Evolutionary conservation across 176 grass and related monocot genomes (phyloP), one percentile per base, ranked within the genome.

Genomic region (Ensete glaucum): DNA sequence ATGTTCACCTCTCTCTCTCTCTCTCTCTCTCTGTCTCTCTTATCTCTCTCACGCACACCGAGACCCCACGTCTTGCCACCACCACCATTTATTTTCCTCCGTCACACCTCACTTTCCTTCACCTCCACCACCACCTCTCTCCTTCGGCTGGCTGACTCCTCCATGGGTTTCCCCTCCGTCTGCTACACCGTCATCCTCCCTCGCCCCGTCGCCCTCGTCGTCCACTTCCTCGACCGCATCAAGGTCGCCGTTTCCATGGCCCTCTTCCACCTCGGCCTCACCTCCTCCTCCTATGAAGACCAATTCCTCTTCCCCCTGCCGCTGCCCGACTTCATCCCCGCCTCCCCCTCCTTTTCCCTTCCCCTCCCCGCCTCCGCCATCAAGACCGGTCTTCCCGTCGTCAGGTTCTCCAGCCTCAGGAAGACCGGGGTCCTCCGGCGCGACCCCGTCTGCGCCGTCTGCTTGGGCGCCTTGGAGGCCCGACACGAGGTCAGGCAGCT

Each of bases 141-240:
- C 34, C 34, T 43, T 4, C 3, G 0, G 2, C 34, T 43, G 34
- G 34, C 34, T 43, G 34, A 6, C 3, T 9, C 25, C 25, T 10
- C 6, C 73, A 62, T 64, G 74, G 74, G 74, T 3, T 77, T 77
- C 74, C 74, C 74, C 50, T 60, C 74, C 11, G 59, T 77, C 11
- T 77, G 59, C 34, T 77, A 77, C 57, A 64, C 56, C 12, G 74
- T 77, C 10, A 77, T 77, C 74, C 74, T 77, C 12, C 74, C 74
- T 20, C 56, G 62, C 17, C 74, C 74, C 34, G 56, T 77, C 9
- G 48, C 27, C 59, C 11, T 63, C 25, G 16, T 77, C 17, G 57
- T 77, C 59, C 74, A 77, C 11, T 59, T 77, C 74, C 48, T 77
- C 58, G 74, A 65, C 10, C 43, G 1, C n/a, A 17, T 77, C 15